Evolutionary conservation across 2,329 filamentous ascomycete species (phyloP).

Genomic region (Fusarium sp.): DNA sequence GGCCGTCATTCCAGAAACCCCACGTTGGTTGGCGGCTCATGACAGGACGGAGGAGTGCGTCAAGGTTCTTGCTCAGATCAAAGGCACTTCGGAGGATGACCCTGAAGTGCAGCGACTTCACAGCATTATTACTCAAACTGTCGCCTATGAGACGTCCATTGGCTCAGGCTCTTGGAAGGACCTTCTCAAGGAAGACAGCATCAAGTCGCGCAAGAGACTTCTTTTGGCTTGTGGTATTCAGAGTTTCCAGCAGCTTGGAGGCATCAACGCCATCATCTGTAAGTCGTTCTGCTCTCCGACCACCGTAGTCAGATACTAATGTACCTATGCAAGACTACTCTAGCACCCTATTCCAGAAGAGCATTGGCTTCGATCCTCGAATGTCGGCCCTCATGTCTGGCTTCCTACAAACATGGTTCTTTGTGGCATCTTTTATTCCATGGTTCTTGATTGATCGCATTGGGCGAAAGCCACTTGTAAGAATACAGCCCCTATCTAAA

Average conservation of each 20-base stretch:
- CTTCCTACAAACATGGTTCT: conserved; percentile 65
- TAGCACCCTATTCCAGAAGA: conserved; percentile 62
- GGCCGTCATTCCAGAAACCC: conserved; percentile 59
- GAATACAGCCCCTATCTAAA: neutral
- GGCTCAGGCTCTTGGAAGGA: conserved; percentile 51
- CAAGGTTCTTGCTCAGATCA: conserved; percentile 57
- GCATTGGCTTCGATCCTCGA: conserved; percentile 58
- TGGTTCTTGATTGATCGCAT: conserved; percentile 41
- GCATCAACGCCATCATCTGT: conserved; percentile 66
- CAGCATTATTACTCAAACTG: conserved; percentile 51
- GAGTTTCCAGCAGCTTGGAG: conserved; percentile 61
- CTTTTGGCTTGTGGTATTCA: conserved; percentile 53
- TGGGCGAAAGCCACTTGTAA: conserved; percentile 36
- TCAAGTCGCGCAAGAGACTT: conserved; percentile 52
- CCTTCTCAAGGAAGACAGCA: conserved; percentile 52
- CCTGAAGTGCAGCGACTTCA: conserved; percentile 48
- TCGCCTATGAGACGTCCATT: conserved; percentile 52
- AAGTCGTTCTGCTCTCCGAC: neutral
- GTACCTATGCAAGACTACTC: conserved; percentile 58
- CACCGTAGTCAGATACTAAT: too few species aligned
- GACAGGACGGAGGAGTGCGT: conserved; percentile 56
- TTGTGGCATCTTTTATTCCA: conserved; percentile 58
- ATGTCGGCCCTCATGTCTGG: conserved; percentile 68
- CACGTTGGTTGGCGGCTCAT: conserved; percentile 60
- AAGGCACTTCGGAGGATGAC: conserved; percentile 39